phyloP scores from a whole-genome alignment of 345 rosid genomes.

The Pistacia vera region DNA sequence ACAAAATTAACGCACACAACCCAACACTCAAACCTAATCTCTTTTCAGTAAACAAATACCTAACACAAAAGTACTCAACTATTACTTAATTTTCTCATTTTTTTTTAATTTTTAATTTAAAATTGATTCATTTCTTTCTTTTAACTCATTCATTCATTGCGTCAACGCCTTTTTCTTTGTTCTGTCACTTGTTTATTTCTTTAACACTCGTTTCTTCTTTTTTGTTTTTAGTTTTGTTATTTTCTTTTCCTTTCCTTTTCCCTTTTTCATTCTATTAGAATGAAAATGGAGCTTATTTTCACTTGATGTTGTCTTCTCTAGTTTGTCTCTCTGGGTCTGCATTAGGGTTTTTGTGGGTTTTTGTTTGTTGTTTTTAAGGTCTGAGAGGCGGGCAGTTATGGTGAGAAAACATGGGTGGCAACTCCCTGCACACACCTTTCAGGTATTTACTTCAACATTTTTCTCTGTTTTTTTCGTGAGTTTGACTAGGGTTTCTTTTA shows the following conservation, averaged over 20 bases:
- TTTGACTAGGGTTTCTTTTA: slow-evolving; percentile 5
- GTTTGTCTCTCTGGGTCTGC: background rate
- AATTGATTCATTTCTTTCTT: too few species aligned
- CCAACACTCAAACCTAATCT: too few species aligned
- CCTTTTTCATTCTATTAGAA: background rate
- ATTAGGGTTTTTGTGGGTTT: slow-evolving; percentile 12
- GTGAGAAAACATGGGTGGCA: slow-evolving; percentile 99
- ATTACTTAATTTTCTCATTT: too few species aligned
- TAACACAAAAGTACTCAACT: too few species aligned
- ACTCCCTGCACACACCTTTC: slow-evolving; percentile 92
- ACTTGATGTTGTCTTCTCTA: background rate
- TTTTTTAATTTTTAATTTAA: background rate
- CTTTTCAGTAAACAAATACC: too few species aligned
- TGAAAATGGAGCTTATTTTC: background rate
- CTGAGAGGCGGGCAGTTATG: slow-evolving; percentile 48
- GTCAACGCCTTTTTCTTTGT: slow-evolving; percentile 6
- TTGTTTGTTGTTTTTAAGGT: slow-evolving; percentile 5
- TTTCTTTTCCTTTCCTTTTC: background rate
- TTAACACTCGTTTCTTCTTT: background rate
- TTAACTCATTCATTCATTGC: background rate
- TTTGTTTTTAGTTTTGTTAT: background rate
- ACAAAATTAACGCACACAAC: too few species aligned
- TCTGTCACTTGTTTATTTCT: background rate
- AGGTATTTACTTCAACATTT: slow-evolving; percentile 42
- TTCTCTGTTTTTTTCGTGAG: slow-evolving; percentile 1